Base-by-base conservation (phyloP, 805 yeast species). In the Alloascoidea hylecoeti region DNA sequence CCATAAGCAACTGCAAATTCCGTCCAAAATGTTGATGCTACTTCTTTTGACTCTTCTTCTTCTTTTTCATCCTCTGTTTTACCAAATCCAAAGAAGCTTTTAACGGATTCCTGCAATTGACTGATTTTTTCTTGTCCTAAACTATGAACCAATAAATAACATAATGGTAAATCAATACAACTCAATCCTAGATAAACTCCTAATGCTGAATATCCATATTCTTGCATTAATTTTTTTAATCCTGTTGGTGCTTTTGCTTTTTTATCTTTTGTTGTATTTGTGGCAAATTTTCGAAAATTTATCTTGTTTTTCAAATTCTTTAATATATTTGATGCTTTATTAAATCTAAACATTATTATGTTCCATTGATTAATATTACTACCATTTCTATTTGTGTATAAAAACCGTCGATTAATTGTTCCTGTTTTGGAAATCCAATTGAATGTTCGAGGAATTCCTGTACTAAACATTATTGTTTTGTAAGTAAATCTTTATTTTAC, bases 1-100 rank as follows among this genome's bases (percentile, higher is more conserved):
- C 95, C 95, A 54, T 92, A 92, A 0, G 97, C 97, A 38, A 92
- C 70, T 9, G 82, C 76, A 47, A 85, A 74, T 56, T 89, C 96
- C 0, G 96, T 80, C 67, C 83, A 53, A 51, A 85, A 53, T 40
- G 77, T 64, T 4, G 52, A 43, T 60, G 54, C 48, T 41, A 43
- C 48, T n/a, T 46, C 44, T 15, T 46, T 30, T 32, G 47, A 40
- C 4, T 48, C 49, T 35, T 40, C 40, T 32, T 47, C 46, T 5
- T 38, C 42, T 12, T 42, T 41, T 18, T 42, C 38, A 50, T 15
- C 52, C 50, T 17, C 56, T 43, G 41, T 46, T 4, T 71, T 57
- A 4, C 78, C 76, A 44, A 61, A 67, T 1, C 96, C 96, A 41
- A 85, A 61, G 43, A 56, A 57, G 33, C 68, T 68, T 52, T 81